Percentiles rank a stretch among this genome's conserved stretches.
Conservation (phyloP, 768 basidiomycete genomes). For the Auricularia sp. region DNA sequence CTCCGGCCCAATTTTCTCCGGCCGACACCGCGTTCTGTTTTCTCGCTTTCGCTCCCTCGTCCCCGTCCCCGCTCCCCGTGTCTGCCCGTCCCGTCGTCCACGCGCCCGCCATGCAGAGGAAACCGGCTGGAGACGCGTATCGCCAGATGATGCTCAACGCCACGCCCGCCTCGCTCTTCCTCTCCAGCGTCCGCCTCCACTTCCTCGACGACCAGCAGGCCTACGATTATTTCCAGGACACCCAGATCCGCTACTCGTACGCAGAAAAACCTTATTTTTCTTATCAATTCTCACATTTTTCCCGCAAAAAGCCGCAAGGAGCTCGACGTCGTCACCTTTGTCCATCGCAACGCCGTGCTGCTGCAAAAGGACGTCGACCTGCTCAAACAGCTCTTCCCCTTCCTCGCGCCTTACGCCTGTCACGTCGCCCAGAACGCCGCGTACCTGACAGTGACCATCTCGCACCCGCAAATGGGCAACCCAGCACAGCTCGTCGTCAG, state of each 20-base stretch:
- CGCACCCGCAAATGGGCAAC: neutral
- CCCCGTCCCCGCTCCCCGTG: neutral
- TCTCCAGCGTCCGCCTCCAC: constrained; percentile 1
- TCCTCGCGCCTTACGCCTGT: neutral
- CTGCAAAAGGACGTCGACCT: constrained; percentile 1
- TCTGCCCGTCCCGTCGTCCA: too few relatives aligned
- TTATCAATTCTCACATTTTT: neutral
- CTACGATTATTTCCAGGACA: neutral
- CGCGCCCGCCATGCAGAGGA: neutral
- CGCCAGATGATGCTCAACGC: constrained; percentile 2
- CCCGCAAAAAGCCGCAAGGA: neutral
- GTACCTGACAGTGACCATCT: neutral
- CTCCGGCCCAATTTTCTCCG: neutral
- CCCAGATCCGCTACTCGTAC: neutral
- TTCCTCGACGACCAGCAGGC: constrained; percentile 1
- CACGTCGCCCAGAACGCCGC: neutral
- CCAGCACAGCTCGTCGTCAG: neutral
- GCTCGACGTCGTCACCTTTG: constrained; percentile 2
- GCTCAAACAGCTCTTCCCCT: constrained; percentile 1
- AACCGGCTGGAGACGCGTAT: constrained; percentile 1
- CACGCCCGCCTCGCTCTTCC: neutral
- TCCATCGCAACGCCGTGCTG: constrained; percentile 4
- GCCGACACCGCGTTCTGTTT: neutral
- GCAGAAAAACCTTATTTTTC: neutral
- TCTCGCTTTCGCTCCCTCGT: neutral